Evolutionary conservation across 2,329 filamentous ascomycete genomes (phyloP), one percentile per base, ranked within the genome.

Genomic region (Phaeoacremonium minimum): DNA sequence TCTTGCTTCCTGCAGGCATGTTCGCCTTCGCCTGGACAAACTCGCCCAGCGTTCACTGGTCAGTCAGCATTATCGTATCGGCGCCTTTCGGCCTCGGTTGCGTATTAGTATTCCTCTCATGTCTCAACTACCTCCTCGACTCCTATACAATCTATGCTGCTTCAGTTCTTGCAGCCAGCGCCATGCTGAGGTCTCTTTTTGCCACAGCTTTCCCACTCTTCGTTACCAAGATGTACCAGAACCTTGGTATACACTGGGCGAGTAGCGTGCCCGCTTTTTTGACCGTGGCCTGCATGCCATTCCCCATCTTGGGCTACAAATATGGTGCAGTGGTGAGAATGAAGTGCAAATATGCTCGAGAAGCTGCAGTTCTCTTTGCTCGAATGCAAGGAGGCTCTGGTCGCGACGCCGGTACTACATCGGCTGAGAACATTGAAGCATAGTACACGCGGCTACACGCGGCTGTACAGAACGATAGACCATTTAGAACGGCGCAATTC

Each of bases 241-340:
- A 50, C 13, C 53, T 67, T 4, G 70, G 74, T 15, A 73, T 76
- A 32, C 73, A 78, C 49, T 79, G 76, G 76, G 76, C 71, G 0
- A 68, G 64, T 4, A 66, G 65, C 0, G 61, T 80, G 7, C 75
- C 74, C 1, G 77, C 67, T 0, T 80, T 80, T 57, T 60, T 80
- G 3, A 71, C 74, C 1, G 49, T 89, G 4, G 73, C 71, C 9
- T 89, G 85, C 57, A 66, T 87, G 14, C 84, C 86, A 0, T 83
- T 86, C 51, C 85, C 86, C 0, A 83, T 85, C 57, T 56, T 91
- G 13, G 87, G 91, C 59, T 86, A 85, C 64, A 80, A 74, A 48
- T 87, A 87, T 55, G 85, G 85, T 28, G 63, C 58, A 6, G 15
- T 44, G 18, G 83, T 90, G 48, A 72, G 85, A 15, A 64, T 71